phyloP scores from a whole-genome alignment of 257 asterid species.

The Solanum lycopersicoides region DNA sequence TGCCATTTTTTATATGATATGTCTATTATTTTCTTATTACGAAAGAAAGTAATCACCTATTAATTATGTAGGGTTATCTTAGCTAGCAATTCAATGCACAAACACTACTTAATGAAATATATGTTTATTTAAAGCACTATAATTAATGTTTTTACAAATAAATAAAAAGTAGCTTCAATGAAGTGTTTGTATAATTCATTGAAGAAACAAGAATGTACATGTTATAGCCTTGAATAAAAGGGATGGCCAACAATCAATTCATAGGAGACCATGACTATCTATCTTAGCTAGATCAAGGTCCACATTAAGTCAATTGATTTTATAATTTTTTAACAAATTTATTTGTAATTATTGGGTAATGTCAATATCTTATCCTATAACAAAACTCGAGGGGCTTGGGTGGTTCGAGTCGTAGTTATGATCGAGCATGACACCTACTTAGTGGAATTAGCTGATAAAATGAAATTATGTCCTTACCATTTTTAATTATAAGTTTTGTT shows the following conservation, averaged over 20 bases:
- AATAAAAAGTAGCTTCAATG: background rate
- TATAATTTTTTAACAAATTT: background rate
- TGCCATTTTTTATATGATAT: background rate
- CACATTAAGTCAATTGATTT: background rate
- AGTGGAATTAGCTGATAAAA: background rate
- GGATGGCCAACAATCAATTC: background rate
- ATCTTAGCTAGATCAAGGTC: background rate
- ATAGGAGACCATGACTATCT: background rate
- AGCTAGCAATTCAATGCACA: background rate
- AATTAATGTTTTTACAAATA: background rate
- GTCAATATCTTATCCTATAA: too few species aligned
- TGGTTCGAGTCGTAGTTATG: fast-evolving
- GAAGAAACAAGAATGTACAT: background rate
- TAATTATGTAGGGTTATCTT: background rate
- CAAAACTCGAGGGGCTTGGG: background rate
- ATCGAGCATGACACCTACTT: background rate
- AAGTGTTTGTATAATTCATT: background rate
- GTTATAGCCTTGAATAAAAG: background rate
- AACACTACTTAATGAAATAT: background rate
- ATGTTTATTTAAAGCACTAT: background rate
- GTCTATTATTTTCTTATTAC: background rate
- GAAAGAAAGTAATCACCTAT: background rate
- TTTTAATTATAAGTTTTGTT: background rate
- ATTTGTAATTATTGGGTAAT: background rate
- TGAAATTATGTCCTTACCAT: background rate